Evolutionary conservation across 768 basidiomycete genomes (phyloP), one percentile per base, ranked within the genome.

Genomic region (Rhodotorula toruloides): DNA sequence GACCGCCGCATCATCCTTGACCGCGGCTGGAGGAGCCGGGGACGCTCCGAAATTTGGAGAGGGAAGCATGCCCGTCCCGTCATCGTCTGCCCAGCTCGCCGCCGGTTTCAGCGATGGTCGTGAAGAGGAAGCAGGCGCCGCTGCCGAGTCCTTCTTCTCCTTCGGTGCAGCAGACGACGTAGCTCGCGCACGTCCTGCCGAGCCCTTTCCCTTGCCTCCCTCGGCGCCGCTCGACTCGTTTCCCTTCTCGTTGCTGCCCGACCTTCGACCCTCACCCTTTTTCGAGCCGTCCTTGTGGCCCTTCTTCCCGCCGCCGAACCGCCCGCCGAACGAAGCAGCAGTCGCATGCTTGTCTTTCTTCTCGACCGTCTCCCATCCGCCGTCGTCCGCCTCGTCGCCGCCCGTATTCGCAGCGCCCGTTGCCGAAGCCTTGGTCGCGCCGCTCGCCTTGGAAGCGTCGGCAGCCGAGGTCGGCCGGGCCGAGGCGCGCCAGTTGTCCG

Each of bases 41-140:
- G 54, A 50, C 21, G 59, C 65, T 27, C 59, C 52, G 50, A 67
- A 67, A 13, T 37, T 46, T 0, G 65, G 65, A n/a, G 65, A 58
- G 25, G 56, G 43, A 11, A 60, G 60, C 16, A 61, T 49, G 27
- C 55, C 60, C 22, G 40, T 60, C 21, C 50, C 55, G 27, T 67
- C 65, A 43, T 67, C 65, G 65, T 67, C 65, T 37, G 65, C 65
- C 65, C 65, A 67, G 37, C 60, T 61, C 60, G 55, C 36, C 12
- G 60, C 22, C 17, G 65, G 60, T 50, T 61, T 57, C 36, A 61
- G 55, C 12, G 55, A 22, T 17, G 50, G 47, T 25, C 57, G 61
- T 8, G 32, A 9, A 19, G 58, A 8, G 34, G 52, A 9, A 8
- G 40, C 3, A 22, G 60, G 4, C 42, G 44, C 11, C 9, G 47